phyloP scores from a whole-genome alignment of 257 asterid genomes.

The Nicotiana tomentosiformis region DNA sequence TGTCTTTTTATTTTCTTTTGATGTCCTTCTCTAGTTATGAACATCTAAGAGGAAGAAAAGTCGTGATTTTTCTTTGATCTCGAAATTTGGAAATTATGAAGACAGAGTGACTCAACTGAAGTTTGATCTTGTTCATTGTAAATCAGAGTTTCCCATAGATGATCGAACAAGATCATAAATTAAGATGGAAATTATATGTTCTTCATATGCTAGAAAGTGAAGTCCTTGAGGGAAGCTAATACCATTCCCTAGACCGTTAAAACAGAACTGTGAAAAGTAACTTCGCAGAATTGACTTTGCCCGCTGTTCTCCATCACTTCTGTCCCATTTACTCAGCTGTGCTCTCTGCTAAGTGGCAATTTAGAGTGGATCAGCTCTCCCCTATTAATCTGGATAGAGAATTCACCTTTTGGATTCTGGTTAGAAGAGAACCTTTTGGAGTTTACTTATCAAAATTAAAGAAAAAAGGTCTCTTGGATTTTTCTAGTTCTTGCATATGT shows the following conservation, averaged over 20 bases:
- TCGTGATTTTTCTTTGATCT: not conserved
- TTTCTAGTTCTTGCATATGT: not conserved
- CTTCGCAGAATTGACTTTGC: not conserved
- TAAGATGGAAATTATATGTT: not conserved
- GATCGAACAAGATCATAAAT: not conserved
- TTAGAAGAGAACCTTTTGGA: not conserved
- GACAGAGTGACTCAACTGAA: not conserved
- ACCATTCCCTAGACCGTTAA: not conserved
- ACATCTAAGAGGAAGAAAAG: not conserved
- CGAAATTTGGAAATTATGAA: not conserved
- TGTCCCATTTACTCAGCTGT: not conserved
- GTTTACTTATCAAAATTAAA: not conserved
- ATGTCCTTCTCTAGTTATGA: not conserved
- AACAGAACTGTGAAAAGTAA: not conserved
- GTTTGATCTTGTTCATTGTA: not conserved
- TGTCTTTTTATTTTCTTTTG: not conserved
- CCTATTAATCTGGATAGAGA: not conserved
- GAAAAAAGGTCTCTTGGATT: not conserved
- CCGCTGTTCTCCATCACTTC: not conserved
- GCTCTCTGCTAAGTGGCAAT: not conserved
- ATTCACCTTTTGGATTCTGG: not conserved
- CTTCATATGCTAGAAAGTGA: not conserved
- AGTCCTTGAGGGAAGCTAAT: slow-evolving; percentile 1
- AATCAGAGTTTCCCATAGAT: not conserved
- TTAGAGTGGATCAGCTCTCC: not conserved